Evolutionary conservation across 169 alveolate species (phyloP).

Genomic region (Nephromyces sp.): DNA sequence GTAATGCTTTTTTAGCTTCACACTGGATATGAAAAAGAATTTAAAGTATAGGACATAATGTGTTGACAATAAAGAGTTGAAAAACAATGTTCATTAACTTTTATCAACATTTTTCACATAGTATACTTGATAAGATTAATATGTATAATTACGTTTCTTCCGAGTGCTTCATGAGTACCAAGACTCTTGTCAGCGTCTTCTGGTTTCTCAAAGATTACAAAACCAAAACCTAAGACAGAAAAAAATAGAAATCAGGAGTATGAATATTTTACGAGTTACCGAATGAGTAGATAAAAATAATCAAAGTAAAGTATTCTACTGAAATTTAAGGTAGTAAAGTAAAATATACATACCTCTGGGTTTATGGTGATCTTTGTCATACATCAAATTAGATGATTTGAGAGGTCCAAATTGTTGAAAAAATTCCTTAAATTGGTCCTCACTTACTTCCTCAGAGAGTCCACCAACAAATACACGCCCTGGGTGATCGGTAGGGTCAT

Average conservation of each 20-base stretch:
- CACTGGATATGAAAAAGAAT: neutral
- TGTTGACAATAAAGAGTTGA: neutral
- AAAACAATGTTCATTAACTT: neutral
- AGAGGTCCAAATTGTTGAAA: slow-evolving; percentile 51
- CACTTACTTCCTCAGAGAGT: slow-evolving; percentile 34
- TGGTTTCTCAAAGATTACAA: slow-evolving; percentile 21
- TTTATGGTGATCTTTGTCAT: slow-evolving; percentile 53
- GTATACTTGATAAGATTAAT: neutral
- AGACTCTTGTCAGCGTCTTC: slow-evolving; percentile 26
- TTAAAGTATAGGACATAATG: neutral
- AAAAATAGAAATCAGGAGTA: neutral
- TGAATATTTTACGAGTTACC: no score
- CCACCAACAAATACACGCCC: slow-evolving; percentile 74
- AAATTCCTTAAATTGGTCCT: slow-evolving; percentile 44
- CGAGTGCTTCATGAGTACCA: slow-evolving; percentile 17
- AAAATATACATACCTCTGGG: slow-evolving; percentile 44
- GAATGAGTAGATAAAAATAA: no score
- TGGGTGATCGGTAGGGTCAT: slow-evolving; percentile 2
- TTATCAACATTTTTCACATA: neutral
- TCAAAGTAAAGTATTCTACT: no score
- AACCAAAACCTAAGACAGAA: slow-evolving; percentile 20
- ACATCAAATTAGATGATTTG: slow-evolving; percentile 55
- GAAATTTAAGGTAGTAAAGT: neutral
- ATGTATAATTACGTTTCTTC: slow-evolving; percentile 10
- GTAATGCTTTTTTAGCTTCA: neutral